Conservation (phyloP, 2,329 filamentous ascomycete genomes). For the Dactylella cylindrospora region DNA sequence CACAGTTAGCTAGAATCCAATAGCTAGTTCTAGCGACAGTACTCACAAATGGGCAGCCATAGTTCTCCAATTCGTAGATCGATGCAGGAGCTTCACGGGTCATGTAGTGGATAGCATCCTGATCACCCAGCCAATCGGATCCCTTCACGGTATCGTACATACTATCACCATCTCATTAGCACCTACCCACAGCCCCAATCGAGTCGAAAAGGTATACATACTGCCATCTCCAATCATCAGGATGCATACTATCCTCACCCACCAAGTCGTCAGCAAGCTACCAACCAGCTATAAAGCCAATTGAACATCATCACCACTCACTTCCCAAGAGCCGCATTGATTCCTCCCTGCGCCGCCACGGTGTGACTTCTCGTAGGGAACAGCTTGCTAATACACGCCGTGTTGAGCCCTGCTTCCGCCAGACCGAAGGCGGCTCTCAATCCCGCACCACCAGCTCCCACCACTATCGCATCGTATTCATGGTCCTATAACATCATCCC, state of each 20-base stretch:
- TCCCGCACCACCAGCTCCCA: conserved; percentile 79
- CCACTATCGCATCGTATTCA: conserved; percentile 96
- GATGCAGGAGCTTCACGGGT: conserved; percentile 88
- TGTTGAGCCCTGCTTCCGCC: conserved; percentile 86
- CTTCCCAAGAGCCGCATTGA: conserved; percentile 85
- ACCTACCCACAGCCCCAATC: neutral
- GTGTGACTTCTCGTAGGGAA: conserved; percentile 85
- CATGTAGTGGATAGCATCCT: conserved; percentile 99
- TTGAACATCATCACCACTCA: conserved; percentile 50
- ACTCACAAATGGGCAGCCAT: conserved; percentile 80
- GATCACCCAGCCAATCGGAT: conserved; percentile 94
- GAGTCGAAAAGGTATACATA: conserved; percentile 14
- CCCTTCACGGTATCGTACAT: conserved; percentile 99
- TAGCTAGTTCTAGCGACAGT: neutral
- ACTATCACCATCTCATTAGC: conserved; percentile 46
- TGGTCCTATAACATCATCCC: conserved; percentile 87
- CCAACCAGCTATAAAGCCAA: neutral
- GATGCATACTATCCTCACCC: conserved; percentile 67
- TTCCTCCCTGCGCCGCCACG: conserved; percentile 78
- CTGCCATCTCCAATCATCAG: conserved; percentile 98
- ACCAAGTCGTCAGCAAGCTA: conserved; percentile 5
- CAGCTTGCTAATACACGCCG: conserved; percentile 80
- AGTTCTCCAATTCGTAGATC: conserved; percentile 94
- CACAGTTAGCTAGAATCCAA: conserved; percentile 33
- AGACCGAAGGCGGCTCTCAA: conserved; percentile 82